Evolutionary conservation across 208 protist species (phyloP), one percentile per base, ranked within the genome.

Genomic region (Crithidia acanthocephali): DNA sequence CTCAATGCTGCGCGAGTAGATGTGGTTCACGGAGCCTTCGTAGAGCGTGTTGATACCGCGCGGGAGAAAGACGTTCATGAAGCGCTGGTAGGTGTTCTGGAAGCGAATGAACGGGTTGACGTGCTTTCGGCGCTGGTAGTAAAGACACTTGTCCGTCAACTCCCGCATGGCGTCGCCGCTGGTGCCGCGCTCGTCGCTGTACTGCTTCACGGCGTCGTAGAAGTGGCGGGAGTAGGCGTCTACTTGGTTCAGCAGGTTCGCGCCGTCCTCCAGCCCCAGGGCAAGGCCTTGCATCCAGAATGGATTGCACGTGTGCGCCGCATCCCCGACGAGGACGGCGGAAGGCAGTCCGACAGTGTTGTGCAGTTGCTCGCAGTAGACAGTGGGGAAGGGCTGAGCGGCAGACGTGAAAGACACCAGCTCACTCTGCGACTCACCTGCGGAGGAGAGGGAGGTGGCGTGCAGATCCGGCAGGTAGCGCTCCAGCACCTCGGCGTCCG

Each of bases 271-370:
- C 28, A 97, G 85, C 27, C 72, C 90, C 33, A 95, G 68, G 52
- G 90, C 81, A n/a, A 97, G 75, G 6, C 82, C 74, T 59, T 97
- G 92, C 67, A 97, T 79, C 88, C 88, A 94, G 67, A 95, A 94
- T 0, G 92, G 92, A 56, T 97, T 85, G 60, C 83, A 89, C 23
- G 79, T 77, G 71, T 97, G 92, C 15, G 82, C 92, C 7, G 92
- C 88, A 61, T 95, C 90, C 20, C 90, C 92, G 22, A 97, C 60
- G 37, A 97, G 51, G 23, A 95, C 92, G 6, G 88, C 87, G 33
- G 86, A 93, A 22, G 92, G 90, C 25, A 97, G 85, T 9, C 92
- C 92, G 16, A 94, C 85, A 55, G 77, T 89, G 83, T 97, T 97
- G 80, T 88, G 81, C 27, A 95, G 81, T 56, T 97, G 86, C 72